Evolutionary conservation across 2,329 filamentous ascomycete species (phyloP), one percentile per base, ranked within the genome.

Genomic region (Phialophora chinensis): DNA sequence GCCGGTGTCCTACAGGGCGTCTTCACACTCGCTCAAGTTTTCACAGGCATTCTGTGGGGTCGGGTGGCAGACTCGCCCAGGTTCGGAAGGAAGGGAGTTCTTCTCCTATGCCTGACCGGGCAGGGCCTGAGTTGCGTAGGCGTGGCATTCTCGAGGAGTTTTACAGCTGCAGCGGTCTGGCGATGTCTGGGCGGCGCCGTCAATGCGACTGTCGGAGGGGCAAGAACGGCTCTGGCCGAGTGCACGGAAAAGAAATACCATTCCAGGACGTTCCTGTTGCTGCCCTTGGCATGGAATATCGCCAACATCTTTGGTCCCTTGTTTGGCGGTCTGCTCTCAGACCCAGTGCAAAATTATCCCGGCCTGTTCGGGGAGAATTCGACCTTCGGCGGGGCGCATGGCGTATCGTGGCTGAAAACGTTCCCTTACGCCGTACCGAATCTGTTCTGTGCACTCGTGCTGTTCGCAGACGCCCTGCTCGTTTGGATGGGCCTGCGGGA

Each of bases 1-100:
- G 88, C 89, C 1, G 91, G 91, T 27, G 77, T 92, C 1, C 80
- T 93, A 27, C 86, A 89, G 42, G 90, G 89, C 17, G 87, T 87
- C 33, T 93, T 93, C 75, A 91, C 89, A 0, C 87, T 86, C 0
- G 87, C 88, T 0, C 91, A 94, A 74, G 91, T 92, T 74, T 75
- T 90, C 49, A 93, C 91, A 0, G 90, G 90, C 20, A 88, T 93
- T 78, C 72, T 91, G 42, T 93, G 91, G 91, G 91, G 91, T 0
- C 82, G 88, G 0, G 78, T 91, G 1, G 82, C 83, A 0, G 71
- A 72, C 44, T 65, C 63, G 14, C 66, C 69, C 17, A 17, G 53
- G 42, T 66, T 69, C 27, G 93, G 92, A 0, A 85, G 92, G 52
- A 96, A 95, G 77, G 87, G 85, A 6, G 91, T 94, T 14, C 81